A percentile compares a stretch with the other conserved stretches of the same genome.
Evolutionary conservation across 2,329 filamentous ascomycete genomes (phyloP).

Genomic region (Botrytis squamosa): DNA sequence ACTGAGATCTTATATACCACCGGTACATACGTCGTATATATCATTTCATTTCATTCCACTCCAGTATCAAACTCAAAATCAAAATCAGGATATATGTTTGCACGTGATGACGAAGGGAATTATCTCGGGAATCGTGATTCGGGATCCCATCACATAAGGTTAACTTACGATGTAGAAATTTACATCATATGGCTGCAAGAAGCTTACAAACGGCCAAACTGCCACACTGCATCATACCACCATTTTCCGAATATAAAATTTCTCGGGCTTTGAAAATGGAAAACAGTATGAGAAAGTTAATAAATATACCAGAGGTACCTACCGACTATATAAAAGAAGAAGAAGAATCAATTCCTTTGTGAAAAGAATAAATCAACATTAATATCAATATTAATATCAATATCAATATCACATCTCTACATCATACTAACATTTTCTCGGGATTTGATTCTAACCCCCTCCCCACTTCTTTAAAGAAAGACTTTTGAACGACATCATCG

Average conservation of each 20-base stretch:
- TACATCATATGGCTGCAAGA: slow-evolving; percentile 11
- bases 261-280: background rate
- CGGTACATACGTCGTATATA: background rate
- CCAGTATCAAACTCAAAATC: background rate
- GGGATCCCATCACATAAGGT: background rate
- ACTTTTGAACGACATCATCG: slow-evolving; percentile 9
- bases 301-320: too few relatives aligned
- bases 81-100: background rate
- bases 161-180: background rate
- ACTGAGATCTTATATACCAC: background rate
- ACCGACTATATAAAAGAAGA: background rate
- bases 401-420: background rate
- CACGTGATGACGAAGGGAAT: background rate
- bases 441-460: background rate
- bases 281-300: background rate
- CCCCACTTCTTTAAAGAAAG: background rate
- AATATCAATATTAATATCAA: background rate
- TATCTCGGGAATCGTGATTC: slow-evolving; percentile 16
- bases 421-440: background rate
- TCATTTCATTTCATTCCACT: too few relatives aligned
- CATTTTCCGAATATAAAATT: background rate
- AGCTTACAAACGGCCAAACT: background rate
- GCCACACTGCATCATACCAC: background rate
- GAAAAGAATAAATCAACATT: background rate
- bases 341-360: background rate